Percentiles rank a stretch among this genome's conserved stretches.
Conservation (phyloP, 176 grass and related monocot genomes). For the Triticum turgidum region DNA sequence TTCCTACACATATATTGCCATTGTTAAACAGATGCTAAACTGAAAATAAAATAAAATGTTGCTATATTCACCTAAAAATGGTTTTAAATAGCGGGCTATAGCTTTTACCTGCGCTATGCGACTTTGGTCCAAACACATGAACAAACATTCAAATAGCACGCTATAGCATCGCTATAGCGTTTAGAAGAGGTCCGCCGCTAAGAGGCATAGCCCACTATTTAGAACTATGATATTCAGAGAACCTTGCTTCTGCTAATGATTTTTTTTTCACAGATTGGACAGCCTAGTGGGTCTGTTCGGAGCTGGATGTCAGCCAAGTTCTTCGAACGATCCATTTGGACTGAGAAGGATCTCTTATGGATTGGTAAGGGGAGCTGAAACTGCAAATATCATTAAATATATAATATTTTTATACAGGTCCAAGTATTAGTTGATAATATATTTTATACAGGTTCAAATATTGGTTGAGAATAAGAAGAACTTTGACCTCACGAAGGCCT, state of each 20-base stretch:
- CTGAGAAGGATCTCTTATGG: slow-evolving; percentile 90
- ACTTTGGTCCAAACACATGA: too few species aligned
- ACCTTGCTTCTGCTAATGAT: too few species aligned
- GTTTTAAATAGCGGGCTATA: too few species aligned
- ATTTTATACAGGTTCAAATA: slow-evolving; percentile 80
- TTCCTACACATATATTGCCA: background rate
- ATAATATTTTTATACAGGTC: background rate
- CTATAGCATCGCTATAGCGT: too few species aligned
- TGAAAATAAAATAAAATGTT: background rate
- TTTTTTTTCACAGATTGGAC: slow-evolving; percentile 66
- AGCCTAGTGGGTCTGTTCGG: slow-evolving; percentile 97
- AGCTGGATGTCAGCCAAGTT: slow-evolving; percentile 95
- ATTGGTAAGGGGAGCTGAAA: slow-evolving; percentile 56
- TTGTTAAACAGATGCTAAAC: background rate
- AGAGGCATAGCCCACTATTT: too few species aligned
- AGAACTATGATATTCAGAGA: too few species aligned
- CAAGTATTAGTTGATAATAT: background rate
- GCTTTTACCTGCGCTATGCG: too few species aligned
- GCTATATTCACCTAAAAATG: too few species aligned
- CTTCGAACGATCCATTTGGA: slow-evolving; percentile 89
- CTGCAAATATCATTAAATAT: background rate
- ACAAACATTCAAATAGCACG: too few species aligned
- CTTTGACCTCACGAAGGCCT: slow-evolving; percentile 69
- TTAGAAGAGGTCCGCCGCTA: too few species aligned
- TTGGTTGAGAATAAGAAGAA: slow-evolving; percentile 90